Evolutionary conservation across 768 basidiomycete genomes (phyloP).

Genomic region (Tylopilus felleus): DNA sequence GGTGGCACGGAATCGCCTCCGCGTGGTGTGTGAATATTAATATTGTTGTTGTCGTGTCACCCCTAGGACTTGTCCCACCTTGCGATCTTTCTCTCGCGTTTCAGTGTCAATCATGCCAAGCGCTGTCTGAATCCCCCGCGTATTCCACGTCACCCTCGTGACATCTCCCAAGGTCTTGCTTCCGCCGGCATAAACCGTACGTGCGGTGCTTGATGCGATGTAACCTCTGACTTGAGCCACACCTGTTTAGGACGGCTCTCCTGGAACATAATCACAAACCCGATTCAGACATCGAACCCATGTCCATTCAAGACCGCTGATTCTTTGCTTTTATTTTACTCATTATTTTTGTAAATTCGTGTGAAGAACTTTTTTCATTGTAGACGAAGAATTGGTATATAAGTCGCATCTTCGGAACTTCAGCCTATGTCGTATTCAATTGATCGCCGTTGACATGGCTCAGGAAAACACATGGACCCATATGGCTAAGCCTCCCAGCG

Average conservation of each 20-base stretch:
- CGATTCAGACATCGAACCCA: not conserved
- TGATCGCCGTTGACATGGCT: constrained; percentile 35
- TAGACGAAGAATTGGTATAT: not conserved
- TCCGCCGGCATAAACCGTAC: no score
- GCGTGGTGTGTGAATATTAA: constrained; percentile 16
- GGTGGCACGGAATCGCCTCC: constrained; percentile 18
- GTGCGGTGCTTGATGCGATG: no score
- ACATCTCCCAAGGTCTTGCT: not conserved
- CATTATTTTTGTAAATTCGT: constrained; percentile 14
- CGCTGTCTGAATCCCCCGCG: not conserved
- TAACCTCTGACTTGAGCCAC: not conserved
- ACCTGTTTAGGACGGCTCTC: constrained; percentile 10
- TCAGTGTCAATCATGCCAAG: constrained; percentile 15
- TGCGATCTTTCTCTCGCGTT: constrained; percentile 21
- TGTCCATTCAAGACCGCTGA: not conserved
- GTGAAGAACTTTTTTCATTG: constrained; percentile 18
- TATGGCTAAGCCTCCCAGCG: constrained; percentile 29
- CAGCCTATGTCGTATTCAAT: constrained; percentile 31
- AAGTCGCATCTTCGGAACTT: constrained; percentile 24
- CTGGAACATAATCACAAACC: constrained; percentile 7
- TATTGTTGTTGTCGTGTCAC: constrained; percentile 13
- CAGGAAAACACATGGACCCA: constrained; percentile 28
- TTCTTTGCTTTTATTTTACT: constrained; percentile 19
- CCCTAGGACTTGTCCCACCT: constrained; percentile 20
- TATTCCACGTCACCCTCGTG: constrained; percentile 5